Evolutionary conservation across 805 yeast genomes (phyloP), one percentile per base, ranked within the genome.

Genomic region (Ogataea neopini): DNA sequence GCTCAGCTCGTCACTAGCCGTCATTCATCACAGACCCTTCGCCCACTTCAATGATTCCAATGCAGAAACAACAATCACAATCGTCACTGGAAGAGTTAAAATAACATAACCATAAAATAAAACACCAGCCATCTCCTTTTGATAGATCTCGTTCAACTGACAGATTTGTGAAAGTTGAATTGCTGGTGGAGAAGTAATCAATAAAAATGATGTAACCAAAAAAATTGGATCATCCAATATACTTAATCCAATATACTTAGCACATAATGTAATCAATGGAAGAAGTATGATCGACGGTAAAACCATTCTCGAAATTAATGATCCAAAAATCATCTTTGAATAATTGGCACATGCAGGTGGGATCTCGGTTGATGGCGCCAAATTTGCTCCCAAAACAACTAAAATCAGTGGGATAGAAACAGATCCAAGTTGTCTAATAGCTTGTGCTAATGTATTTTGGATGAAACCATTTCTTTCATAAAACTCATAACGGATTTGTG

Each of bases 161-260:
- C 89, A 84, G 51, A 86, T 86, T 62, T 86, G 95, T 19, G 90
- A 83, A 47, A 86, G 70, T 66, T 86, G 95, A 54, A 86, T 86
- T 4, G 92, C 94, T 2, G 95, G 94, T 2, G 95, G 94, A 1
- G 90, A 79, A 3, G 85, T 79, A 1, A 91, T 86, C 52, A 86
- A 74, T 25, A 86, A 74, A 59, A 86, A 86, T 9, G 88, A 81
- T 36, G 87, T 91, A 50, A 86, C 80, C 58, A 86, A 70, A 59
- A 86, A 86, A 35, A 86, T 86, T 30, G 95, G 95, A 63, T 86
- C 95, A 62, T 84, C 89, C 63, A 86, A 70, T 29, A 86, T 84
- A 44, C 89, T 81, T 15, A 82, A 74, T 26, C 77, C 77, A 52
- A 86, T 68, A 59, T 75, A 80, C 64, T 82, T 84, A 40, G 84